Conservation (phyloP, 2,329 filamentous ascomycete species). For the Fusarium chaquense region DNA sequence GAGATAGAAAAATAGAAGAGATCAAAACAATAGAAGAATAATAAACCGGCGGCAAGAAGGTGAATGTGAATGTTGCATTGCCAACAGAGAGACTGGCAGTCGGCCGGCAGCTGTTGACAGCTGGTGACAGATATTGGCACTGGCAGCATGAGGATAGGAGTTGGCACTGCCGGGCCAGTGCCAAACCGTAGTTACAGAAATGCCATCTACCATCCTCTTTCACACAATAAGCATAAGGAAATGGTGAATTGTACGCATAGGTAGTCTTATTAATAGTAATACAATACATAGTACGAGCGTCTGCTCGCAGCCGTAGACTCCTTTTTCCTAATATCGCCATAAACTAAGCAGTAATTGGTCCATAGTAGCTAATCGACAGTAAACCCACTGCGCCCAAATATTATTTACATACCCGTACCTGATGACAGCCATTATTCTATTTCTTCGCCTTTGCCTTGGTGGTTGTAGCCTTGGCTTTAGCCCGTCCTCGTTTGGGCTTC, state of each 20-base stretch:
- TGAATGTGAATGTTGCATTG: conserved; percentile 6
- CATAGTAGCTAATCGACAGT: conserved; percentile 9
- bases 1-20: background rate
- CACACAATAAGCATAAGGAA: no score
- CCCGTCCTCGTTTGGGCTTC: conserved; percentile 64
- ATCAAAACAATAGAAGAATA: background rate
- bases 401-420: conserved; percentile 9
- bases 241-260: background rate
- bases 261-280: conserved; percentile 14
- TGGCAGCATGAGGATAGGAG: conserved; percentile 14
- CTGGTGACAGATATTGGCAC: conserved; percentile 2
- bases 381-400: conserved; percentile 20
- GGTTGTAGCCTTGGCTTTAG: conserved; percentile 55
- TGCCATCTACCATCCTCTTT: background rate
- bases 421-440: conserved; percentile 26
- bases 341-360: conserved; percentile 6
- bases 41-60: background rate
- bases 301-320: conserved; percentile 21
- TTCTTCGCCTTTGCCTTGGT: conserved; percentile 64
- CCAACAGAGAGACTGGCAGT: background rate
- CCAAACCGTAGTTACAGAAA: background rate
- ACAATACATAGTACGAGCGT: conserved; percentile 19
- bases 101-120: background rate
- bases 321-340: conserved; percentile 24
- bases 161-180: background rate